phyloP scores from a whole-genome alignment of 2,329 filamentous ascomycete species.

The Pseudogymnoascus sp. region DNA sequence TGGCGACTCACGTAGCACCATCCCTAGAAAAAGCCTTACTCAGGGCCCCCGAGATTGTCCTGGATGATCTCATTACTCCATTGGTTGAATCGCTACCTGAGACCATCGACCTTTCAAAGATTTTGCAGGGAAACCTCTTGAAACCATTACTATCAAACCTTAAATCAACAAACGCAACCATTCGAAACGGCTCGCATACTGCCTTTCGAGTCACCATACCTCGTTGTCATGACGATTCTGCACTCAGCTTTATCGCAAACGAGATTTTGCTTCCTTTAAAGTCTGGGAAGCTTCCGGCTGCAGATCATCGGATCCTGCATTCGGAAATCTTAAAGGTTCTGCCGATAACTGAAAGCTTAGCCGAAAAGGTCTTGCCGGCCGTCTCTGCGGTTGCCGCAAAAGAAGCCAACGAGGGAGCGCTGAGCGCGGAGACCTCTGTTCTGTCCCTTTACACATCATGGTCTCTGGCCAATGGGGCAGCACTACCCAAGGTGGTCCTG shows the following conservation, averaged over 20 bases:
- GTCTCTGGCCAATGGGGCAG: slow-evolving; percentile 52
- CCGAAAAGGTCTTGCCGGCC: slow-evolving; percentile 58
- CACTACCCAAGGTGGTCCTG: slow-evolving; percentile 57
- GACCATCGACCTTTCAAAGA: slow-evolving; percentile 68
- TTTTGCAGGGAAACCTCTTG: slow-evolving; percentile 64
- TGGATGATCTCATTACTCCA: slow-evolving; percentile 69
- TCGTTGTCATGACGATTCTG: slow-evolving; percentile 49
- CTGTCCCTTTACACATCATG: slow-evolving; percentile 59
- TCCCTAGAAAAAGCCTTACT: slow-evolving; percentile 82
- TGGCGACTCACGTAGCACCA: slow-evolving; percentile 69
- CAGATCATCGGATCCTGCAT: slow-evolving; percentile 78
- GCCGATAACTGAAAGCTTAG: slow-evolving; percentile 52
- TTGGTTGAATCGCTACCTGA: slow-evolving; percentile 64
- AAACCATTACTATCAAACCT: slow-evolving; percentile 85
- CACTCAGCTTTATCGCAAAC: slow-evolving; percentile 62
- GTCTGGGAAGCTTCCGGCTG: slow-evolving; percentile 71
- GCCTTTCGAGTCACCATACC: slow-evolving; percentile 66
- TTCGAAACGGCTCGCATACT: slow-evolving; percentile 67
- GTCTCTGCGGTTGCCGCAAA: slow-evolving; percentile 67
- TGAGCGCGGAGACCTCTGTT: slow-evolving; percentile 67
- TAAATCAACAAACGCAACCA: slow-evolving; percentile 77
- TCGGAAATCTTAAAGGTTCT: slow-evolving; percentile 70
- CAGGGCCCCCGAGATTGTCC: slow-evolving; percentile 80
- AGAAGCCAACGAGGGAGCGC: slow-evolving; percentile 80
- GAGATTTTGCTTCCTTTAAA: slow-evolving; percentile 77